Evolutionary conservation across 352 stramenopile genomes (phyloP), one percentile per base, ranked within the genome.

Genomic region (Pythium scleroteichum): DNA sequence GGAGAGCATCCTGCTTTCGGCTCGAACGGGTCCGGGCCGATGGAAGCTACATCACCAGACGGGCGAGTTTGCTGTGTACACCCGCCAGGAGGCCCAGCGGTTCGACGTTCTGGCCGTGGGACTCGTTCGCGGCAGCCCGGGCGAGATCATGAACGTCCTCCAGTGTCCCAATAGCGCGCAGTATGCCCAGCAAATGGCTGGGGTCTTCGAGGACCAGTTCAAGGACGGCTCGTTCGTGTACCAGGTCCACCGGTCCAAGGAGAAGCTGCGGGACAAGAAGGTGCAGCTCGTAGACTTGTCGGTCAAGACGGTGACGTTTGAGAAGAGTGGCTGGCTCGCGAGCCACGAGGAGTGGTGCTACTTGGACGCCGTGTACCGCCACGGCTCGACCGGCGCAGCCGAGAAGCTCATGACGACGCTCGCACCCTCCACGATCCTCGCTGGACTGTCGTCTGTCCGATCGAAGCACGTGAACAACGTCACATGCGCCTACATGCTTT

Each of bases 291-390:
- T 50, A 17, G 53, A 64, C 1, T n/a, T 69, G 26, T 14, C 33
- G 32, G 53, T 63, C 40, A 69, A 69, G 53, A 59, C 29, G 0
- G 48, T 56, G n/a, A 64, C 62, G 27, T 69, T 69, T 54, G 9
- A 50, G 13, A 60, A 58, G 14, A 16, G 23, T 0, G 17, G 48
- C 16, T 65, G 54, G 62, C 29, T 65, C 0, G 16, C 26, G 12
- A 22, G 4, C 12, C 32, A 57, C 12, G 62, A 70, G 16, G 29
- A 70, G 35, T 70, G 62, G 62, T 65, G 62, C 27, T 70, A 62
- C 41, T 33, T 70, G 17, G 55, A 70, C 26, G 23, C 41, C 0
- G 24, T 65, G 23, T 57, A 64, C 20, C 56, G 55, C 35, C 41
- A 66, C 32, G 23, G 19, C 4, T 13, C 19, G 0, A 63, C 9